Evolutionary conservation across 73 alveolate species (phyloP).

Genomic region (Paramecium octaurelia): DNA sequence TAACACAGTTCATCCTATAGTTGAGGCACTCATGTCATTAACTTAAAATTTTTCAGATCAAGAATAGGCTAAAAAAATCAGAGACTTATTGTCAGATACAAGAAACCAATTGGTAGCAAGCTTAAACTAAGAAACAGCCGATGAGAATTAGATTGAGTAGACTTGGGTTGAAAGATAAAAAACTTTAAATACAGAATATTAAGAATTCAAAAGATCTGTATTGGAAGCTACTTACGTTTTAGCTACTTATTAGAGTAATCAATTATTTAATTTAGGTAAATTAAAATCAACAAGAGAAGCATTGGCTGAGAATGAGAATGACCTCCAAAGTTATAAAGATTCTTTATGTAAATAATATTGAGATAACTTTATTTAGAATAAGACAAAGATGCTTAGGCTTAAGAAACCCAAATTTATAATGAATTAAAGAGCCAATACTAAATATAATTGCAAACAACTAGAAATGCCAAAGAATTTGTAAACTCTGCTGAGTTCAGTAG

Average conservation of each 20-base stretch:
- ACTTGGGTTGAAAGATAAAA: neutral
- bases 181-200: neutral
- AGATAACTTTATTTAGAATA: neutral
- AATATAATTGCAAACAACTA: neutral
- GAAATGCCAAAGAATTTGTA: constrained; percentile 18
- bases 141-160: neutral
- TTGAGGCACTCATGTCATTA: neutral
- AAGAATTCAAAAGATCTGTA: constrained; percentile 20
- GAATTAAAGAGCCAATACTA: constrained; percentile 8
- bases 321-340: neutral
- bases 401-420: constrained; percentile 4
- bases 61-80: constrained; percentile 39
- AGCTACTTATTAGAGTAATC: neutral
- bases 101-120: neutral
- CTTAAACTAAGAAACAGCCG: constrained; percentile 17
- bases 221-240: constrained; percentile 49
- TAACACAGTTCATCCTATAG: neutral
- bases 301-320: neutral
- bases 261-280: neutral
- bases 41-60: constrained; percentile 42
- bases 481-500: constrained; percentile 41
- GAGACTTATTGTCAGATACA: constrained; percentile 10
- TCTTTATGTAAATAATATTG: neutral
- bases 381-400: constrained; percentile 33
- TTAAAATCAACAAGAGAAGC: constrained; percentile 13